Conservation (phyloP, 306 rosid genomes). For the Quillaja saponaria region DNA sequence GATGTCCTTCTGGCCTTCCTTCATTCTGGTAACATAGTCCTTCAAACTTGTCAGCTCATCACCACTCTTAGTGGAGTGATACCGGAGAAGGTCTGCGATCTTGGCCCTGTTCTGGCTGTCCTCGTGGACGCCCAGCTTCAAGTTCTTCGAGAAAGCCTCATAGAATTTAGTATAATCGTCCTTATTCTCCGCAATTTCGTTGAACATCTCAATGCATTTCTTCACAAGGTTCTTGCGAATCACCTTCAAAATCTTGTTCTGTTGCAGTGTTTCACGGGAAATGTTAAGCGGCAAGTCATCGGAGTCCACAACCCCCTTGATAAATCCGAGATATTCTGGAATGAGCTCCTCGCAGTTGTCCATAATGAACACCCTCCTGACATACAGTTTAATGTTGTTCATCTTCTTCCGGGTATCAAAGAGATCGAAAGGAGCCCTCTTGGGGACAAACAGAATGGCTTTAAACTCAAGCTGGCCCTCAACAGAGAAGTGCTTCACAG, state of each 20-base stretch:
- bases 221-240: constrained; percentile 67
- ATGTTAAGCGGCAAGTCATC: constrained; percentile 77
- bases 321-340: constrained; percentile 71
- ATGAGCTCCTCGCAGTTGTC: constrained; percentile 73
- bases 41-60: constrained; percentile 72
- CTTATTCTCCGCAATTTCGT: constrained; percentile 68
- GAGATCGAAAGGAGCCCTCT: constrained; percentile 72
- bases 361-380: constrained; percentile 74
- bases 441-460: constrained; percentile 64
- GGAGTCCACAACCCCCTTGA: constrained; percentile 72
- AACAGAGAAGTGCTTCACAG: constrained; percentile 70
- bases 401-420: constrained; percentile 70
- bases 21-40: constrained; percentile 71
- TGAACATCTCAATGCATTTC: constrained; percentile 81
- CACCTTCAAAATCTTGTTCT: constrained; percentile 73
- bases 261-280: constrained; percentile 70
- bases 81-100: constrained; percentile 63
- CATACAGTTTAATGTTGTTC: constrained; percentile 76
- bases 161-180: constrained; percentile 66
- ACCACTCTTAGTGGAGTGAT: constrained; percentile 66
- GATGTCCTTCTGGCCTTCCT: constrained; percentile 70
- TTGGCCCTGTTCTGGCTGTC: constrained; percentile 74
- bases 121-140: constrained; percentile 68
- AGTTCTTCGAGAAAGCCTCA: constrained; percentile 66
- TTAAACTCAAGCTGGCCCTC: constrained; percentile 80